Conservation (phyloP, 2,329 filamentous ascomycete species). For the Colletotrichum sp. region DNA sequence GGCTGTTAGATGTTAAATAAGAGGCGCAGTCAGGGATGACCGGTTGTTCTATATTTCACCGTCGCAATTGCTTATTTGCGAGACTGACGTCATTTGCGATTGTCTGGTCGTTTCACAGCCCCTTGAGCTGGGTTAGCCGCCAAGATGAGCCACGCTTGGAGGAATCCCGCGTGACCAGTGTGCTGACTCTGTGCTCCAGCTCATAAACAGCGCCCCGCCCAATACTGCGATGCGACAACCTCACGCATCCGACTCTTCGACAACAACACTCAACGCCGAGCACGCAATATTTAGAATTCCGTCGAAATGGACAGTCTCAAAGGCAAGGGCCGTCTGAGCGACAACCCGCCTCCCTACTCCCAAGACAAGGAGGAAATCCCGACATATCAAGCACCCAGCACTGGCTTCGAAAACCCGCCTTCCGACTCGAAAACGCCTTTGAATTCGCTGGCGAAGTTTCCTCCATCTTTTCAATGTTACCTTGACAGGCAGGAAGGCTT, state of each 20-base stretch:
- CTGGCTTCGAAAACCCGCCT: background rate
- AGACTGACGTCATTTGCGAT: background rate
- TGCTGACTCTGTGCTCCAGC: background rate
- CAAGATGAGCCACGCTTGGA: background rate
- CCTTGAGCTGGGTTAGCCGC: background rate
- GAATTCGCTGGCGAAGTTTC: background rate
- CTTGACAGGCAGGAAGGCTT: background rate
- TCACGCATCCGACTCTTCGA: background rate
- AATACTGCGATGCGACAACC: background rate
- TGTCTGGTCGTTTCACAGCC: background rate
- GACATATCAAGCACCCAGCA: background rate
- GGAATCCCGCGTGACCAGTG: background rate
- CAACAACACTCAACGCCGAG: accelerated
- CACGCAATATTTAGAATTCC: background rate
- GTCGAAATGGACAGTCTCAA: background rate
- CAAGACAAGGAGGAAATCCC: background rate
- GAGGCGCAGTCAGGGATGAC: background rate
- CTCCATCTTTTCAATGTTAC: background rate
- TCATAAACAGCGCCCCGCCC: background rate
- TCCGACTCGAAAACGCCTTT: background rate
- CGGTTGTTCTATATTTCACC: background rate
- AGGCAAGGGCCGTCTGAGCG: background rate
- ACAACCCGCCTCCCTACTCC: background rate
- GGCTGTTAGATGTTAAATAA: background rate
- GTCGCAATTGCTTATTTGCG: background rate